Conservation (phyloP, 768 basidiomycete species). For the Boletellus sp. region DNA sequence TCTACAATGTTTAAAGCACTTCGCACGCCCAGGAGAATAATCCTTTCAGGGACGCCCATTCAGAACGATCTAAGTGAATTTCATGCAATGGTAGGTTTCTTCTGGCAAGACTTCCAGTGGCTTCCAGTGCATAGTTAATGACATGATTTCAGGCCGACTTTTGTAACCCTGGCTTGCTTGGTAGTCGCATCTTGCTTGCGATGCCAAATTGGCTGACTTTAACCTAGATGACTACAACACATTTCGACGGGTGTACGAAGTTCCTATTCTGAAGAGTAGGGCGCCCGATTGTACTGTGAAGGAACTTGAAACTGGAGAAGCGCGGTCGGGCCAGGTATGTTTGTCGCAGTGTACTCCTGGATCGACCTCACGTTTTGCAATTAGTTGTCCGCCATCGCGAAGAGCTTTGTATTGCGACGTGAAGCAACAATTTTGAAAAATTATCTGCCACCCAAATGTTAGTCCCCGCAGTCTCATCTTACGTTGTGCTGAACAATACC, state of each 20-base stretch:
- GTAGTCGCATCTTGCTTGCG: conserved; percentile 34
- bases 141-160: conserved; percentile 66
- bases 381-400: conserved; percentile 69
- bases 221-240: conserved; percentile 65
- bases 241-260: conserved; percentile 81
- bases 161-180: conserved; percentile 88
- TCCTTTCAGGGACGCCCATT: conserved; percentile 94
- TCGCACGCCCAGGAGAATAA: conserved; percentile 71
- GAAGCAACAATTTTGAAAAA: conserved; percentile 79
- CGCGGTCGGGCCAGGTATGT: conserved; percentile 69
- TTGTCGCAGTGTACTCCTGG: neutral
- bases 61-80: conserved; percentile 96
- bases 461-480: conserved; percentile 21
- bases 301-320: conserved; percentile 75
- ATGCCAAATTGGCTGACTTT: neutral
- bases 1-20: conserved; percentile 80
- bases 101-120: neutral
- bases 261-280: conserved; percentile 82
- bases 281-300: conserved; percentile 68
- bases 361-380: neutral
- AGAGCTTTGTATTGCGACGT: conserved; percentile 87
- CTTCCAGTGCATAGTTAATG: neutral
- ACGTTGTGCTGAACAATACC: neutral
- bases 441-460: conserved; percentile 90
- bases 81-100: conserved; percentile 79